phyloP scores from a whole-genome alignment of 768 basidiomycete species.

The Tulasnella sp. region DNA sequence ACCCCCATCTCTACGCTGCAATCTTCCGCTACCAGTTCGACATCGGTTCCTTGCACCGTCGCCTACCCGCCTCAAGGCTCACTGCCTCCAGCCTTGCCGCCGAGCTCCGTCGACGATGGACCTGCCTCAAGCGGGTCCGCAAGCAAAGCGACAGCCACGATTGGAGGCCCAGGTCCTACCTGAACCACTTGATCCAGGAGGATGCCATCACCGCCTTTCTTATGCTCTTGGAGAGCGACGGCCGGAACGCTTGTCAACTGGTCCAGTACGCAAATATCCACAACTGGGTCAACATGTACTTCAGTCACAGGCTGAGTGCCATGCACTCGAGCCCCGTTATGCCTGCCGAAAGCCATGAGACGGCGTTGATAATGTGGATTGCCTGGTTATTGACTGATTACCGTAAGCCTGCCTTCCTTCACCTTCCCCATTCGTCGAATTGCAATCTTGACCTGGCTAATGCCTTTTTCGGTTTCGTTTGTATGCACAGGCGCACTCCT shows the following conservation, averaged over 20 bases:
- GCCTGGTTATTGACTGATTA: slow-evolving; percentile 9
- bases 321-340: not conserved
- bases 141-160: not conserved
- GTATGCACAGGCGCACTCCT: not conserved
- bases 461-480: not conserved
- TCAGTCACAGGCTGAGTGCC: not conserved
- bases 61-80: not conserved
- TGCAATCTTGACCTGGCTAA: not conserved
- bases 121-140: not conserved
- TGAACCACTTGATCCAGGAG: not conserved
- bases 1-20: slow-evolving; percentile 9
- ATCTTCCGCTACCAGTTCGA: slow-evolving; percentile 15
- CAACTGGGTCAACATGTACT: not conserved
- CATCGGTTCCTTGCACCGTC: slow-evolving; percentile 8
- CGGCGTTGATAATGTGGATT: not conserved
- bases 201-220: slow-evolving; percentile 14
- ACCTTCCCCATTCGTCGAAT: not conserved
- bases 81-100: not conserved
- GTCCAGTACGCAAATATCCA: not conserved
- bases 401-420: not conserved
- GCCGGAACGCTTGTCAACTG: slow-evolving; percentile 10
- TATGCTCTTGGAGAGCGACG: slow-evolving; percentile 14
- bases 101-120: slow-evolving; percentile 10
- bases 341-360: slow-evolving; percentile 4
- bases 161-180: not conserved